A percentile compares a stretch with the other conserved stretches of the same genome.
These are phyloP conservation scores for Pseudogymnoascus sp. DNA, from an alignment of 2,329 filamentous ascomycete species.

Conservation along the genomic window DNA sequence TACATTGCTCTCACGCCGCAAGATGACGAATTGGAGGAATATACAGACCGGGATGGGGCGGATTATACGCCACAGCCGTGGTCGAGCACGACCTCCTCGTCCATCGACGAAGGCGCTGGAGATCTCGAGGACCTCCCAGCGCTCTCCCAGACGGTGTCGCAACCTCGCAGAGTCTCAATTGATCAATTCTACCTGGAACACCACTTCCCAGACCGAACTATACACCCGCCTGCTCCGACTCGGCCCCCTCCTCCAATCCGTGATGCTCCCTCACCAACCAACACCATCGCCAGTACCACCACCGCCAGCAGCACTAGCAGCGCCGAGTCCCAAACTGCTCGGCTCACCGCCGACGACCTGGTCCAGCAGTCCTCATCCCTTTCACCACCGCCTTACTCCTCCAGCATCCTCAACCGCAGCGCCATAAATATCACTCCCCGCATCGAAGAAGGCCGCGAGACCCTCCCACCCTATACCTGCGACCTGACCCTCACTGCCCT, in stretches of 20 bases:
- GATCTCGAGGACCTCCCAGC: background rate
- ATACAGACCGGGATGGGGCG: background rate
- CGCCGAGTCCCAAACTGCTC: background rate
- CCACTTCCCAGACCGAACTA: background rate
- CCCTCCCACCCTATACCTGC: constrained; percentile 48
- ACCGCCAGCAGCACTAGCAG: background rate
- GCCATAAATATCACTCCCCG: constrained; percentile 26
- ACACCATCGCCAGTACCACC: background rate
- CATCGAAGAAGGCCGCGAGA: constrained; percentile 35
- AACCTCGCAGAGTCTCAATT: background rate
- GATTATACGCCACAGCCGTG: background rate
- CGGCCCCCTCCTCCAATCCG: background rate
- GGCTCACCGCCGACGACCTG: background rate
- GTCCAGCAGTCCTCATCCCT: background rate
- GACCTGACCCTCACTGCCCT: constrained; percentile 47
- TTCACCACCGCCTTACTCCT: background rate
- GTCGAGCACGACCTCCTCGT: background rate
- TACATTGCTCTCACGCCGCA: background rate
- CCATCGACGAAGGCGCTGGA: background rate
- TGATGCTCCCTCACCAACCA: background rate
- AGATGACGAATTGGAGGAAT: background rate
- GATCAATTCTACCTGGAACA: background rate
- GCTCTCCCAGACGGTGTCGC: background rate
- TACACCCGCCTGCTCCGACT: background rate
- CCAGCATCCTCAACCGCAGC: background rate